A percentile compares a stretch with the other conserved stretches of the same genome.
These are phyloP conservation scores for Cladophialophora chaetospira DNA, from an alignment of 2,329 filamentous ascomycete genomes.

Conservation along the genomic window DNA sequence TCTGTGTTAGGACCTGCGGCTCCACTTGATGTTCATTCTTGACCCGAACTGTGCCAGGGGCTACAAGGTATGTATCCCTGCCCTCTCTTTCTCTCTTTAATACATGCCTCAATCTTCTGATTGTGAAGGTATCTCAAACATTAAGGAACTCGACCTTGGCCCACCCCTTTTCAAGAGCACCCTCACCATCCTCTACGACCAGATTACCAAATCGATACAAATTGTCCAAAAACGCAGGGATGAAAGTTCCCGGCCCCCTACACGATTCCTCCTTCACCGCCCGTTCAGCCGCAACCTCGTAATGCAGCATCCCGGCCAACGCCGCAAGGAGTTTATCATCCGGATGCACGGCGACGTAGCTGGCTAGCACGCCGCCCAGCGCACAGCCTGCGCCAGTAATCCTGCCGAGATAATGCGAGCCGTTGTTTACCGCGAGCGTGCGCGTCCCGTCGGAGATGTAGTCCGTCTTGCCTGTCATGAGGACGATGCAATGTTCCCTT, in stretches of 20 bases:
- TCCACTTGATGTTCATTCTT: too few species aligned
- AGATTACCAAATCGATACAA: conserved; percentile 54
- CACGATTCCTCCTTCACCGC: conserved; percentile 63
- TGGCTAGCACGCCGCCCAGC: conserved; percentile 77
- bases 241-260: conserved; percentile 80
- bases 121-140: too few species aligned
- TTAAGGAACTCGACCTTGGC: conserved; percentile 17
- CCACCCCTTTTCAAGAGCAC: conserved; percentile 23
- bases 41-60: too few species aligned
- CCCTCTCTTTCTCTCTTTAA: too few species aligned
- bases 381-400: conserved; percentile 73
- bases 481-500: conserved; percentile 69
- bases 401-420: conserved; percentile 61
- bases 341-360: conserved; percentile 66
- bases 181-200: conserved; percentile 42
- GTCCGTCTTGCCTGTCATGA: conserved; percentile 81
- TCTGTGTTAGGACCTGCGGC: too few species aligned
- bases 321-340: conserved; percentile 71
- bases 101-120: too few species aligned
- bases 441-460: conserved; percentile 72
- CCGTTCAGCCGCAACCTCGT: conserved; percentile 74
- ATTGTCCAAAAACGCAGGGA: conserved; percentile 80
- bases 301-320: conserved; percentile 73
- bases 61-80: too few species aligned
- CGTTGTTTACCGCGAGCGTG: conserved; percentile 72